Percentiles rank a stretch among this genome's conserved stretches.
Evolutionary conservation across 2,329 filamentous ascomycete genomes (phyloP).

Genomic region (Colletotrichum agaves): DNA sequence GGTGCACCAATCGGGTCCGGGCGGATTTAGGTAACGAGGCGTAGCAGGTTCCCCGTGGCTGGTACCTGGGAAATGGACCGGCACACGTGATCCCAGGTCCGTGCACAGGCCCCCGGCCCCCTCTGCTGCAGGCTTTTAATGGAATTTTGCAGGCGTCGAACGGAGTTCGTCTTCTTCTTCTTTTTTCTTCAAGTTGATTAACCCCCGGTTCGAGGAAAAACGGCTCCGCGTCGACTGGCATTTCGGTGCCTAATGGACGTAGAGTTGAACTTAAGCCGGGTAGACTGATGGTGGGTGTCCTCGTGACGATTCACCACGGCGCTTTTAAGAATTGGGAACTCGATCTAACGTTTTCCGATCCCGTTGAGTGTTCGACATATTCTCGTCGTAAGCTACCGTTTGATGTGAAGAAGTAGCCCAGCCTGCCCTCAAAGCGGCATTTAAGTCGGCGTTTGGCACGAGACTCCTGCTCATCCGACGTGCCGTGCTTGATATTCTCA

Average conservation of each 20-base stretch:
- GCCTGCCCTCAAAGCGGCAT: too few species aligned
- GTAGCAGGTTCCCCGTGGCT: background rate
- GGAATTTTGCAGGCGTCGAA: constrained; percentile 5
- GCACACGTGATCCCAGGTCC: constrained; percentile 27
- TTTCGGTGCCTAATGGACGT: constrained; percentile 52
- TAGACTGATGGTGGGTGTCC: constrained; percentile 57
- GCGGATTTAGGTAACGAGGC: background rate
- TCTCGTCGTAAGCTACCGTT: background rate
- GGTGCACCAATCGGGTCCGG: constrained; percentile 25
- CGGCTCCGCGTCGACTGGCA: constrained; percentile 59
- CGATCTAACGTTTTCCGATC: constrained; percentile 66
- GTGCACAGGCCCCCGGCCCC: background rate
- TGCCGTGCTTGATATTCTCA: too few species aligned
- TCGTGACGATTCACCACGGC: constrained; percentile 51
- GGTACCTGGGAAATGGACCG: background rate
- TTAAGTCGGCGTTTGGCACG: too few species aligned
- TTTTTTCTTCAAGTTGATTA: constrained; percentile 62
- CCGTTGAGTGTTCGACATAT: constrained; percentile 72
- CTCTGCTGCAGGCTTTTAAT: constrained; percentile 30
- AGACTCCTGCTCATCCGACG: too few species aligned
- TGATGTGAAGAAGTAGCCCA: background rate
- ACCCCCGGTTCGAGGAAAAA: constrained; percentile 64
- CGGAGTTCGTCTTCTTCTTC: constrained; percentile 46
- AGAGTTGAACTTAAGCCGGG: constrained; percentile 68
- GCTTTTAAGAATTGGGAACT: constrained; percentile 74